Conservation (phyloP, 345 rosid genomes). For the Eucalyptus viminalis region DNA sequence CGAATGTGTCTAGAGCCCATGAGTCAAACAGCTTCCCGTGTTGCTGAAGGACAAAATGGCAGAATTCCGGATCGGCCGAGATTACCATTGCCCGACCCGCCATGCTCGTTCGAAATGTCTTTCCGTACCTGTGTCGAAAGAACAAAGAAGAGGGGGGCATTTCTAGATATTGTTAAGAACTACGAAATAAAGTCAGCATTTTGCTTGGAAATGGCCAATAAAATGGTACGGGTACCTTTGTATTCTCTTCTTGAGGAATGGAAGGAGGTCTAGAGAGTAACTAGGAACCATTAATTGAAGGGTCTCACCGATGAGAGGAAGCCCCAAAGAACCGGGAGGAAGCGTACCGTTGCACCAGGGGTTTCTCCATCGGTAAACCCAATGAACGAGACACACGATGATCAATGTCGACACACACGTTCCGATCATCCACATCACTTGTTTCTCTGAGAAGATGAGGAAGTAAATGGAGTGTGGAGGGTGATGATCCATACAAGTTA, state of each 20-base stretch:
- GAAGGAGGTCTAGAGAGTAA: conserved; percentile 9
- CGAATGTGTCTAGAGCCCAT: conserved; percentile 3
- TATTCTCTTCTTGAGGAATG: conserved; percentile 11
- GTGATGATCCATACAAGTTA: not conserved
- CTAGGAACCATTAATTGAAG: conserved; percentile 7
- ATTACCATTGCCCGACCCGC: conserved; percentile 1
- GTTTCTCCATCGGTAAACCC: conserved; percentile 12
- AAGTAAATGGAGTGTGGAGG: not conserved
- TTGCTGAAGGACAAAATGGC: conserved; percentile 1
- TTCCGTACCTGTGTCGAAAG: conserved; percentile 1
- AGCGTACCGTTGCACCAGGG: conserved; percentile 1
- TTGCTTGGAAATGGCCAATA: not conserved
- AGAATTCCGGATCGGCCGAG: conserved; percentile 2
- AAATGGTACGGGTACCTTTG: not conserved
- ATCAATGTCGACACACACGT: not conserved
- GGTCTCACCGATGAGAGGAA: conserved; percentile 22
- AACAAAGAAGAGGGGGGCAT: not conserved
- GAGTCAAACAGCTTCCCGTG: conserved; percentile 1
- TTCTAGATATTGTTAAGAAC: not conserved
- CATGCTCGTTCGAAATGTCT: conserved; percentile 3
- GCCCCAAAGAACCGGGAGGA: conserved; percentile 23
- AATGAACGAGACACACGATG: not conserved
- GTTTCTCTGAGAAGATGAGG: not conserved
- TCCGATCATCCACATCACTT: not conserved
- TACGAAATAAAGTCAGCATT: not conserved